Percentiles rank a stretch among this genome's conserved stretches.
Conservation (phyloP, 148 eudicot species). For the Hydrangea macrophylla region DNA sequence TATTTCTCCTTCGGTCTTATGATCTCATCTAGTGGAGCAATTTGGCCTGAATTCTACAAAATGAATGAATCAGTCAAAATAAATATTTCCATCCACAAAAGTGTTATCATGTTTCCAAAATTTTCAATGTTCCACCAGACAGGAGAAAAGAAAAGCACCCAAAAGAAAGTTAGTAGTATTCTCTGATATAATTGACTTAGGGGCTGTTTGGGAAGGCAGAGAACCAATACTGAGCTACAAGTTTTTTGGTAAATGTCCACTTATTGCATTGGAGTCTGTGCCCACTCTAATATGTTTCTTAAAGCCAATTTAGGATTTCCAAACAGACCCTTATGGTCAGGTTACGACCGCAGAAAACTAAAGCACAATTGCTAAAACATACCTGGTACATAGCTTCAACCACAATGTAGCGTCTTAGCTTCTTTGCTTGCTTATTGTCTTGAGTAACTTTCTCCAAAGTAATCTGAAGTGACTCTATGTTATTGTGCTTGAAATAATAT, state of each 20-base stretch:
- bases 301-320: too few relatives aligned
- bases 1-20: constrained; percentile 83
- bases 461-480: constrained; percentile 65
- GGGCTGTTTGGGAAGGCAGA: not conserved
- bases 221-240: too few relatives aligned
- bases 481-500: constrained; percentile 91
- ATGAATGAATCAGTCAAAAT: constrained; percentile 10
- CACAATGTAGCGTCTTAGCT: constrained; percentile 89
- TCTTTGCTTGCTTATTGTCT: constrained; percentile 70
- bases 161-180: not conserved
- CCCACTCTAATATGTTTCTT: too few relatives aligned
- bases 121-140: not conserved
- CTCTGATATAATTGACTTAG: not conserved
- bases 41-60: constrained; percentile 90
- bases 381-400: constrained; percentile 97
- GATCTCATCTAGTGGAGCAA: constrained; percentile 91
- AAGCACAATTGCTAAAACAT: constrained; percentile 7
- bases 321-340: too few relatives aligned
- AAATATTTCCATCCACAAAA: too few relatives aligned
- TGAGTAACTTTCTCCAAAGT: constrained; percentile 67
- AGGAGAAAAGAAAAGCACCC: not conserved
- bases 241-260: too few relatives aligned
- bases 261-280: too few relatives aligned
- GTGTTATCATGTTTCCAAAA: not conserved
- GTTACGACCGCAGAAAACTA: not conserved